Percentiles rank a stretch among this genome's conserved stretches.
Conservation (phyloP, 306 rosid species). For the Trifolium fragiferum region DNA sequence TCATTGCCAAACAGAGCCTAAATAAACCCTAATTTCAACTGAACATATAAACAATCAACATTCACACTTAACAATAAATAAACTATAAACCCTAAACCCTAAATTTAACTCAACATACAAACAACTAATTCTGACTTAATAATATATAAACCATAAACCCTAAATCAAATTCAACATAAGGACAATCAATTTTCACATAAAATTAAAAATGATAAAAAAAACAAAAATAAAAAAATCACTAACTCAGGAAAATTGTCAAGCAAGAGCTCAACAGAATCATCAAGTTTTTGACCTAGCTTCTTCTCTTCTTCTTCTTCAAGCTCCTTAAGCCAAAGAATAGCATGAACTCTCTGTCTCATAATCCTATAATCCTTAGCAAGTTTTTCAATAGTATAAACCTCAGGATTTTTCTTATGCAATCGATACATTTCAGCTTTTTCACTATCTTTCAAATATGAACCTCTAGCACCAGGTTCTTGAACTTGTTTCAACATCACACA, state of each 20-base stretch:
- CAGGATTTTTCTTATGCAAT: conserved; percentile 75
- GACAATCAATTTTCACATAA: neutral
- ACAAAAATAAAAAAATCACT: conserved; percentile 17
- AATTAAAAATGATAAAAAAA: too few relatives aligned
- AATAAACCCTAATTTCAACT: neutral
- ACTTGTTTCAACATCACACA: conserved; percentile 67
- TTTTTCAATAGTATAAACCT: conserved; percentile 74
- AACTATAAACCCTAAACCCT: neutral
- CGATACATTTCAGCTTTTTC: conserved; percentile 87
- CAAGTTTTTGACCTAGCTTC: conserved; percentile 79
- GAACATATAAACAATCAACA: neutral
- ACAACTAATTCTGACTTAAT: neutral
- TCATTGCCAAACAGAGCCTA: too few relatives aligned
- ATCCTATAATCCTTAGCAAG: conserved; percentile 88
- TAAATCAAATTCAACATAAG: neutral
- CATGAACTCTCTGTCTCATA: conserved; percentile 98
- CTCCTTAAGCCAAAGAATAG: conserved; percentile 94
- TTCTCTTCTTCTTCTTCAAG: conserved; percentile 84
- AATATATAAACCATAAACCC: neutral
- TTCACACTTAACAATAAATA: neutral
- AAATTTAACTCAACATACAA: neutral
- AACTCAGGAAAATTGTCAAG: conserved; percentile 88
- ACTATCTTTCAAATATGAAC: conserved; percentile 84
- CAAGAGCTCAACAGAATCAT: conserved; percentile 87
- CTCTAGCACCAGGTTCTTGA: conserved; percentile 88